Base-by-base conservation (phyloP, 345 rosid genomes). In the Clausena lansium region DNA sequence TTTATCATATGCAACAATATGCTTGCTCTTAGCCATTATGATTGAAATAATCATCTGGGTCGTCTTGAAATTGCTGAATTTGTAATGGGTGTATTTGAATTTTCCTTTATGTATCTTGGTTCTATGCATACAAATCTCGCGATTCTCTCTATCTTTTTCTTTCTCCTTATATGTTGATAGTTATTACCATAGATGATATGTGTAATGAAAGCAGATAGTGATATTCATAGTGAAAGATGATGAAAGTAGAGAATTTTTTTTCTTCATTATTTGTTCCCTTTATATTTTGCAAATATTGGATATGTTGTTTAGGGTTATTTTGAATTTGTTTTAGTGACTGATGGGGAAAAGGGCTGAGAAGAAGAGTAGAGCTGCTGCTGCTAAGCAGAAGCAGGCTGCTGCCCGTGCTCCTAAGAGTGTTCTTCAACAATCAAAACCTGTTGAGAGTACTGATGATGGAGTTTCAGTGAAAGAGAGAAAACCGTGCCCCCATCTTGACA, bases 261-360 rank as follows among this genome's bases (percentile, higher is more conserved):
- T 14, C 33, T 20, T 76, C 1, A 57, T 68, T 78, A 36, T 54
- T 50, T 25, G 2, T 76, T 71, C 13, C 17, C 55, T 63, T 71
- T 66, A 58, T 30, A n/a, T 28, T 25, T 79, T 17, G 50, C 67
- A 35, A 10, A 54, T 80, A 10, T 68, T 17, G 36, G 41, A 57
- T 17, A 28, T 69, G 17, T 33, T 76, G 47, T 81, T 75, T n/a
- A 11, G 76, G 64, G 25, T 73, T 82, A n/a, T 60, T 58, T 54
- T 75, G 78, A 71, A 54, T 84, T 81, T 27, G 74, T 73, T 81
- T 24, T 77, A 88, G 87, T 85, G 80, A 75, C 78, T 77, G 57
- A 97, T 97, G 99, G 99, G 96, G 85, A 97, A 93, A 89, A 93
- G 83, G 78, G 90, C 84, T 55, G 90, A 90, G 92, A 97, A 84